Base-by-base conservation (phyloP, 805 yeast genomes). In the Ogataea paradorogensis region DNA sequence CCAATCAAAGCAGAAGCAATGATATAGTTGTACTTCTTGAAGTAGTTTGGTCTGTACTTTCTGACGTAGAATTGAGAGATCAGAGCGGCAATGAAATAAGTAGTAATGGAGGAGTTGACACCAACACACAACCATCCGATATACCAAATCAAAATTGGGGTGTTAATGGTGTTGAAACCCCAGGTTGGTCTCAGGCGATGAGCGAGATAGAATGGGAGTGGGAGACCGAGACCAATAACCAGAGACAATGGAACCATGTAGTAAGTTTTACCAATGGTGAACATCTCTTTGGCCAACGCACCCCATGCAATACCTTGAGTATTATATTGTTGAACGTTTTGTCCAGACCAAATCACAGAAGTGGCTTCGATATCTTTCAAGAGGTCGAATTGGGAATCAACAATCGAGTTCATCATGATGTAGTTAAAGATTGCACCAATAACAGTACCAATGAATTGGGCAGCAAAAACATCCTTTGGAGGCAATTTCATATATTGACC, bases 1-100 rank as follows among this genome's bases (percentile, higher is more conserved):
- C 76, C 75, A n/a, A 74, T 70, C 24, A 73, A 53, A 3, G 72
- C 77, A 46, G 75, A 71, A 30, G 78, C 68, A 35, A 72, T 58
- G 20, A 72, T 66, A 49, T 73, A 73, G 54, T 73, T 73, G 57
- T 73, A 73, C 55, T 73, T 72, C 45, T 71, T 46, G 52, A 55
- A 57, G 47, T 43, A 50, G 11, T 27, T 27, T 23, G 58, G 58
- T 40, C 45, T 46, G 46, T 57, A 53, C 38, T 47, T 51, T 43
- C 57, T 53, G 40, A 52, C 32, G 44, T 48, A 57, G 36, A 49
- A 52, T 31, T 54, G 59, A 14, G 58, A 55, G 23, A 47, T 13
- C 34, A 55, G 24, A 31, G 58, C 60, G 27, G 54, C 53, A 30
- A 56, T 50, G 47, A 58, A 59, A 50, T 48, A 59, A 27, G 47